Evolutionary conservation across 108 stramenopile genomes (phyloP).

Genomic region (Nitzschia sp.): DNA sequence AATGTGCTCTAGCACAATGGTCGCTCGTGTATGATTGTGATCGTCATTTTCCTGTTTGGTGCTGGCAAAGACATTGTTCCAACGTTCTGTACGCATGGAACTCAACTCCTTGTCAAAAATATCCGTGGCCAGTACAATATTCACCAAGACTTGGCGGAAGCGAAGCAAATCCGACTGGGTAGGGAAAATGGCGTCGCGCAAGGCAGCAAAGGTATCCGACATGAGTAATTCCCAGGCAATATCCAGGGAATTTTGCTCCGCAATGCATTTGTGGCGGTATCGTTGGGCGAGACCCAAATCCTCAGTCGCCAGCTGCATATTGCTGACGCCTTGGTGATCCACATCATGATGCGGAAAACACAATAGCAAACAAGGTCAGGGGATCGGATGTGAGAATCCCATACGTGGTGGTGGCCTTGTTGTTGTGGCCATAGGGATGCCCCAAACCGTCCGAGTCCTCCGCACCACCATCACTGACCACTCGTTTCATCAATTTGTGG

Average conservation of each 20-base stretch:
- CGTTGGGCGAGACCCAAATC: slow-evolving; percentile 37
- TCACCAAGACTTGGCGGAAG: slow-evolving; percentile 40
- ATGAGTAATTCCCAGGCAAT: slow-evolving; percentile 41
- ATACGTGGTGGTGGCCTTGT: slow-evolving; percentile 36
- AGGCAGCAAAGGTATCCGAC: slow-evolving; percentile 20
- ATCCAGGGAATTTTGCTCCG: slow-evolving; percentile 36
- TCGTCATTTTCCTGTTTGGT: not conserved
- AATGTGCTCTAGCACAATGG: slow-evolving; percentile 45
- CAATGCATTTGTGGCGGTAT: slow-evolving; percentile 37
- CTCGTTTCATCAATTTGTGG: slow-evolving; percentile 35
- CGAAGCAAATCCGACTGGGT: slow-evolving; percentile 20
- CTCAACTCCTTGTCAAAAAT: slow-evolving; percentile 36
- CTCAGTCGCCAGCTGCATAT: slow-evolving; percentile 43
- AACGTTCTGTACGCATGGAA: slow-evolving; percentile 24
- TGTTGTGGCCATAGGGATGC: no score
- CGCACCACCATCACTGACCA: slow-evolving; percentile 2
- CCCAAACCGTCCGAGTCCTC: not conserved
- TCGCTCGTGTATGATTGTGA: slow-evolving; percentile 30
- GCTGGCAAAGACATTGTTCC: slow-evolving; percentile 33
- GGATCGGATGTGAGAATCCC: slow-evolving; percentile 62
- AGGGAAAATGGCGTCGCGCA: slow-evolving; percentile 25
- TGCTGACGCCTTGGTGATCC: slow-evolving; percentile 50
- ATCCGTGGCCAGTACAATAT: slow-evolving; percentile 43
- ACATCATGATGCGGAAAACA: slow-evolving; percentile 75
- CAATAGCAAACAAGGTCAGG: slow-evolving; percentile 44